phyloP scores from a whole-genome alignment of 1,284 basidiomycete species.

The Meira miltonrushii region DNA sequence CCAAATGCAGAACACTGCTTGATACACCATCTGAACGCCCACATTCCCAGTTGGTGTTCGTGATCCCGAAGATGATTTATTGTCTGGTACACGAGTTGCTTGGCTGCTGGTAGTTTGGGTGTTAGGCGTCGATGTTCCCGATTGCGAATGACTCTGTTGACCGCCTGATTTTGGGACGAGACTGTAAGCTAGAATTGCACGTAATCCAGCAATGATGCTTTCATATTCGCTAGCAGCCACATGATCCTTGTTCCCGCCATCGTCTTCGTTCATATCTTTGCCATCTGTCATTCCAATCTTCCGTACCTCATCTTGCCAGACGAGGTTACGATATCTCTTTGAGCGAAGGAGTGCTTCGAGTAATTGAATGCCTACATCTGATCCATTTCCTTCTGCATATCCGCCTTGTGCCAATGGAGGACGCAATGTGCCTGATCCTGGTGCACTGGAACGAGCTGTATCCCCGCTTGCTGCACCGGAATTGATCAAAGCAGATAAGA shows the following conservation, averaged over 20 bases:
- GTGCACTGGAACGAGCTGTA: neutral
- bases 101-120: too few species aligned
- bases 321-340: slow-evolving; percentile 64
- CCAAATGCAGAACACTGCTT: slow-evolving; percentile 88
- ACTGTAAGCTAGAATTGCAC: too few species aligned
- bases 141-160: neutral
- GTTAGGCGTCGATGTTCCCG: neutral
- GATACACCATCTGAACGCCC: slow-evolving; percentile 89
- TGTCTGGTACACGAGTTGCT: neutral
- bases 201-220: too few species aligned
- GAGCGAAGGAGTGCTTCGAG: slow-evolving; percentile 79
- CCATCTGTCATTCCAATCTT: neutral
- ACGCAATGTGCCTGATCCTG: slow-evolving; percentile 12
- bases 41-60: slow-evolving; percentile 45
- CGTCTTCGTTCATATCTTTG: neutral
- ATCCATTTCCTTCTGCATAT: slow-evolving; percentile 60
- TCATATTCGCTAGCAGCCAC: too few species aligned
- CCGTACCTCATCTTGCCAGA: slow-evolving; percentile 54
- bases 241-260: neutral
- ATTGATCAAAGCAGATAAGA: slow-evolving; percentile 27
- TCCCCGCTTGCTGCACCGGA: slow-evolving; percentile 2
- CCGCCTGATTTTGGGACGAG: too few species aligned
- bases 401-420: slow-evolving; percentile 13
- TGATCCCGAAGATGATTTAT: neutral
- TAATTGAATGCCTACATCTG: slow-evolving; percentile 84